Evolutionary conservation across 2,329 filamentous ascomycete species (phyloP).

Genomic region (Falciphora oryzae): DNA sequence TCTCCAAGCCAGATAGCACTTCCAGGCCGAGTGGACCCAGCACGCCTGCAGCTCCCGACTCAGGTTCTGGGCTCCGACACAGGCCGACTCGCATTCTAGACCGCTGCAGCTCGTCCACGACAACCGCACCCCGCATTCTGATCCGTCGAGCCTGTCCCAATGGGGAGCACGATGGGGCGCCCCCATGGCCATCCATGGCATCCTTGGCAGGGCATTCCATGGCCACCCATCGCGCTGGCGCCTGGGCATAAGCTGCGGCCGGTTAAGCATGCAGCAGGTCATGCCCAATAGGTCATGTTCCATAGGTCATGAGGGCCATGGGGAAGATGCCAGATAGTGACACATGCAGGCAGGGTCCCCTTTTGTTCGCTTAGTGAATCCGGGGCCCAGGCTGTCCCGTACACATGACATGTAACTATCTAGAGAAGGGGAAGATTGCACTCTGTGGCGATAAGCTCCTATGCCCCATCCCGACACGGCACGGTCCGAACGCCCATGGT

Average conservation of each 20-base stretch:
- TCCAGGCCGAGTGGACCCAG: background rate
- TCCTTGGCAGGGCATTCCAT: no score
- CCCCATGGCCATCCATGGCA: no score
- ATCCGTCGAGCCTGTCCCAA: no score
- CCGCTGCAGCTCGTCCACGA: background rate
- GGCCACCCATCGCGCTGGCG: background rate
- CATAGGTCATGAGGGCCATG: background rate
- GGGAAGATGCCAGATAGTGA: background rate
- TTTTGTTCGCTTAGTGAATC: background rate
- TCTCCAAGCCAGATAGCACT: no score
- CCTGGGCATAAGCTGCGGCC: background rate
- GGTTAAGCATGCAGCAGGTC: no score
- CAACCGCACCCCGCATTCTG: background rate
- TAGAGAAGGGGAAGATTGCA: no score
- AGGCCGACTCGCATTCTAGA: background rate
- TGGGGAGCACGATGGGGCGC: no score
- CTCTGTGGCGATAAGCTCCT: background rate
- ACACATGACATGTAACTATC: no score
- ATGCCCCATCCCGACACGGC: conserved; percentile 1
- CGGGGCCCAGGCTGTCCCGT: background rate
- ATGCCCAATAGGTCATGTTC: background rate
- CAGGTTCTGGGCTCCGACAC: no score
- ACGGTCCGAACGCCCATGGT: conserved; percentile 5
- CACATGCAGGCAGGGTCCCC: no score
- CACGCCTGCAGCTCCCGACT: background rate